A percentile compares a stretch with the other conserved stretches of the same genome.
These are phyloP conservation scores for Vigna angularis DNA, from an alignment of 306 rosid species.

Conservation along the genomic window DNA sequence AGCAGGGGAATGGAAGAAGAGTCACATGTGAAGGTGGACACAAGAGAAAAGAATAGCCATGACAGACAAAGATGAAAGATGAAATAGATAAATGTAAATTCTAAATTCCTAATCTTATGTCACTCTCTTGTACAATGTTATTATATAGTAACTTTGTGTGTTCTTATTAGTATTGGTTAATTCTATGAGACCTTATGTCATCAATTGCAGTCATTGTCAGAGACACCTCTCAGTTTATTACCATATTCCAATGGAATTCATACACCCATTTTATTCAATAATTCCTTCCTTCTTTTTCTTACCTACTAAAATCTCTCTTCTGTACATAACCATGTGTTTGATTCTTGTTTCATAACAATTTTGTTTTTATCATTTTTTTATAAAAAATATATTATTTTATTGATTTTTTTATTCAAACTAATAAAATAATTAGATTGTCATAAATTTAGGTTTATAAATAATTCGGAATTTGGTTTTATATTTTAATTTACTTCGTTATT, in stretches of 20 bases:
- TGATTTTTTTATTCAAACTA: no score
- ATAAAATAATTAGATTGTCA: no score
- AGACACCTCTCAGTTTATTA: neutral
- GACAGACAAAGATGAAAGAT: constrained; percentile 30
- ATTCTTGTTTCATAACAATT: neutral
- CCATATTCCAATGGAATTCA: neutral
- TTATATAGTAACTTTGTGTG: neutral
- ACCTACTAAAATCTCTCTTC: no score
- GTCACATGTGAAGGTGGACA: constrained; percentile 42
- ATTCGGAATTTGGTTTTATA: no score
- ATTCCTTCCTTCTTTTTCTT: neutral
- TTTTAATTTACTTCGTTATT: no score
- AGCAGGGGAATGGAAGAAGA: constrained; percentile 39
- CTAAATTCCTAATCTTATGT: neutral
- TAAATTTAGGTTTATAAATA: no score
- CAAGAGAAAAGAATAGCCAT: neutral
- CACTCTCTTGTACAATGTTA: neutral
- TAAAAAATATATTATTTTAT: no score
- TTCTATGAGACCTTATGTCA: neutral
- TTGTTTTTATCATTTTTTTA: no score
- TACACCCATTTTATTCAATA: neutral
- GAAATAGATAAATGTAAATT: constrained; percentile 19
- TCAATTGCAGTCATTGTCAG: constrained; percentile 33
- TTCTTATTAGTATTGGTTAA: neutral
- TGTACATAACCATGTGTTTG: neutral